Conservation (phyloP, 2,329 filamentous ascomycete genomes). For the Cercospora sojina region DNA sequence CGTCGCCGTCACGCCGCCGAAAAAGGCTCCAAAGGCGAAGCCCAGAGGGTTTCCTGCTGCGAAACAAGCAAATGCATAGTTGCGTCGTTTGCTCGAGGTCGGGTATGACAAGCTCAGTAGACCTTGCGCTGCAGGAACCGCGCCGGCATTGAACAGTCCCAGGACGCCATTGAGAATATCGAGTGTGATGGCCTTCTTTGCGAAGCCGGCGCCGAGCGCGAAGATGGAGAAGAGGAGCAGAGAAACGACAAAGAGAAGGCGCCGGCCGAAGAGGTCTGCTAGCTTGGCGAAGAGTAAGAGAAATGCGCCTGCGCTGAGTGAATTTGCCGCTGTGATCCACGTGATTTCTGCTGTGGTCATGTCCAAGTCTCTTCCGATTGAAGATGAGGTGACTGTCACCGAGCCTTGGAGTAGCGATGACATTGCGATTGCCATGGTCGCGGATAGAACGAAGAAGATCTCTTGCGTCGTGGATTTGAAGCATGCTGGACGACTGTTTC, state of each 20-base stretch:
- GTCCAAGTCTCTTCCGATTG: conserved; percentile 6
- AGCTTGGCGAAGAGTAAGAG: conserved; percentile 13
- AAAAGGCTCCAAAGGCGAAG: conserved; percentile 11
- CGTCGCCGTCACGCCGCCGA: conserved; percentile 11
- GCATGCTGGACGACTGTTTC: conserved; percentile 3
- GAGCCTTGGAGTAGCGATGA: conserved; percentile 12
- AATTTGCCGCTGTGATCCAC: conserved; percentile 9
- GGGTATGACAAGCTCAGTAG: conserved; percentile 7
- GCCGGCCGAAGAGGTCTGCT: conserved; percentile 10
- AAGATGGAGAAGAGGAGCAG: conserved; percentile 12
- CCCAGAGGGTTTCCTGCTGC: conserved; percentile 14
- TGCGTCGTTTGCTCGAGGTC: conserved; percentile 8
- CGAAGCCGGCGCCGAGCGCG: conserved; percentile 11
- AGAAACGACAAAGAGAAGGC: conserved; percentile 8
- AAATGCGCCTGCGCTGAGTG: conserved; percentile 9
- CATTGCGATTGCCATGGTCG: conserved; percentile 14
- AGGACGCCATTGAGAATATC: conserved; percentile 11
- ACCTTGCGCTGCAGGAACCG: conserved; percentile 14
- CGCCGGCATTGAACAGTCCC: conserved; percentile 13
- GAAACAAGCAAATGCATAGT: conserved; percentile 17
- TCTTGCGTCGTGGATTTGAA: conserved; percentile 11
- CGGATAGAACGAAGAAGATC: conserved; percentile 6
- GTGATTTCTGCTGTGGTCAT: conserved; percentile 13
- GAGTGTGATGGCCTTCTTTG: conserved; percentile 2
- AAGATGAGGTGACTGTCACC: conserved; percentile 12